Evolutionary conservation across 305 asterid species (phyloP).

Genomic region (Striga hermonthica): DNA sequence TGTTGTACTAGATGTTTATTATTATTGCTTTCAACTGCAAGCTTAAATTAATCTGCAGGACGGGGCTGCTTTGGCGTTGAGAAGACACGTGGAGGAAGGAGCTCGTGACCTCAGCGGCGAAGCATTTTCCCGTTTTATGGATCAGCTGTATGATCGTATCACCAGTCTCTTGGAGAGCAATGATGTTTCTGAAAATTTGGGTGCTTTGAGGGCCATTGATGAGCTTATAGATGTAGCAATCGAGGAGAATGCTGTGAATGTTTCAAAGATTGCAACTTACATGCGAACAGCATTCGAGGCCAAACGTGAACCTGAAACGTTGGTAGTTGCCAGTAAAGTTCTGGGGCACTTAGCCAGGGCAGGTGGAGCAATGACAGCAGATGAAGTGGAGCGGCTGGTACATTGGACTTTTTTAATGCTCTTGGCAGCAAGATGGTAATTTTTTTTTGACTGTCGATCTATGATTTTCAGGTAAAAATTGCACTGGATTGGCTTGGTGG

Average conservation of each 20-base stretch:
- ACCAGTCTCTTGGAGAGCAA: slow-evolving; percentile 77
- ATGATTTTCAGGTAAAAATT: slow-evolving; percentile 2
- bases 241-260: slow-evolving; percentile 92
- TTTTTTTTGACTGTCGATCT: slow-evolving; percentile 26
- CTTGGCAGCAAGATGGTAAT: slow-evolving; percentile 14
- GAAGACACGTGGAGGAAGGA: slow-evolving; percentile 80
- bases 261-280: slow-evolving; percentile 75
- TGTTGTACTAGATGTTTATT: slow-evolving; percentile 9
- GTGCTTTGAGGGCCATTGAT: slow-evolving; percentile 92
- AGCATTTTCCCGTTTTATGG: slow-evolving; percentile 85
- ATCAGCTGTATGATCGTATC: slow-evolving; percentile 77
- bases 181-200: slow-evolving; percentile 85
- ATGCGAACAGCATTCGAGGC: slow-evolving; percentile 87
- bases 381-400: slow-evolving; percentile 97
- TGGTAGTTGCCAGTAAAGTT: slow-evolving; percentile 87
- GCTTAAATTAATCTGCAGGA: slow-evolving; percentile 50
- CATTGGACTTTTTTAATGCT: slow-evolving; percentile 26
- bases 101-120: slow-evolving; percentile 85
- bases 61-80: slow-evolving; percentile 71
- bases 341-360: slow-evolving; percentile 97
- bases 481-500: neutral
- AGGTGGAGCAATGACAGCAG: slow-evolving; percentile 99
- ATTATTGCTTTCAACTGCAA: slow-evolving; percentile 1
- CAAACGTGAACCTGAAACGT: slow-evolving; percentile 82
- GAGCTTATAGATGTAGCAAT: slow-evolving; percentile 86